Conservation (phyloP, 768 basidiomycete species). For the Sarcodon aspratus region DNA sequence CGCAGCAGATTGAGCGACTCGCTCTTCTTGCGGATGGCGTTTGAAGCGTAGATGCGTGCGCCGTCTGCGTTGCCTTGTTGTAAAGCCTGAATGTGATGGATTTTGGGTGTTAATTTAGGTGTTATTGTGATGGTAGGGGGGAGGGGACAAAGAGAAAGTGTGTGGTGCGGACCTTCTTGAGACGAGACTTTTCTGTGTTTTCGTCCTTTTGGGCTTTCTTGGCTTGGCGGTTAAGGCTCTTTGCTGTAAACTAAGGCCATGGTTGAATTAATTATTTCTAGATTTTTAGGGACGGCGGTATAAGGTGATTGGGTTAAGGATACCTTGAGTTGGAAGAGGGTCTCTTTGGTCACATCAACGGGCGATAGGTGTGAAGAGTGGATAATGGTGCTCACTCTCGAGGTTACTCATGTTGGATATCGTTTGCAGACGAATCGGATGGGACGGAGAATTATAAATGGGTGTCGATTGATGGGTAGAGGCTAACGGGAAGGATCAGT, state of each 20-base stretch:
- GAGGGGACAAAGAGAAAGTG: not conserved
- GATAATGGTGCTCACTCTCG: conserved; percentile 56
- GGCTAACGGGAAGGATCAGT: not conserved
- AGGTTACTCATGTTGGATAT: conserved; percentile 55
- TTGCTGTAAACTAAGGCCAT: conserved; percentile 81
- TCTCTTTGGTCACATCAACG: conserved; percentile 50
- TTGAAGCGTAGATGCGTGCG: conserved; percentile 95
- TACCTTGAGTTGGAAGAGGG: conserved; percentile 98
- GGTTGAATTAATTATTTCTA: not conserved
- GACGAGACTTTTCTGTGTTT: conserved; percentile 68
- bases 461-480: not conserved
- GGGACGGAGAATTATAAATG: not conserved
- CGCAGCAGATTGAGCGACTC: conserved; percentile 88
- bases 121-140: not conserved
- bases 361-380: not conserved
- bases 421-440: no score
- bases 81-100: conserved; percentile 52
- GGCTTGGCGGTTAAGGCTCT: conserved; percentile 87
- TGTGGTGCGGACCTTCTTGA: conserved; percentile 70
- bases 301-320: not conserved
- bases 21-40: conserved; percentile 96
- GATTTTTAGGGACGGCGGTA: not conserved
- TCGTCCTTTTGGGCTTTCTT: conserved; percentile 98
- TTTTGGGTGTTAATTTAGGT: not conserved
- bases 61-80: conserved; percentile 96